Evolutionary conservation across 352 stramenopile species (phyloP), one percentile per base, ranked within the genome.

Genomic region (Phytophthora pistaciae): DNA sequence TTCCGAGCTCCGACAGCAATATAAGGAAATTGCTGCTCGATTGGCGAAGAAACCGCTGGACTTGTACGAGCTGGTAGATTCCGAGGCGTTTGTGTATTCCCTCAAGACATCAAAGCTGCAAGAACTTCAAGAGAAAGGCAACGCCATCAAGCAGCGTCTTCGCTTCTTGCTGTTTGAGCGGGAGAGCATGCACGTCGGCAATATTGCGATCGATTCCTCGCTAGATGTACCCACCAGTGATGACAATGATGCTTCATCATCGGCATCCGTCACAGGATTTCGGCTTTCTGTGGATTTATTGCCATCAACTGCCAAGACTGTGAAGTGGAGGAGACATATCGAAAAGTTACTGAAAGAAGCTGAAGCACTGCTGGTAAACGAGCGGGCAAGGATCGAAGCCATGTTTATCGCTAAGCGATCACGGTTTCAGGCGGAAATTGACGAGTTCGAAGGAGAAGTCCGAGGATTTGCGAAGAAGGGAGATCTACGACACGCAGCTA

Each of bases 401-500:
- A 77, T 90, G 38, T 93, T 94, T 60, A 68, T 92, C 13, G 82
- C 85, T 0, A 92, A 92, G 36, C 66, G 88, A 2, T 88, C 87
- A 18, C 87, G 84, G 2, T 91, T 94, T 31, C 81, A 89, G 42
- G 78, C 83, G 11, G 88, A 94, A 49, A 87, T 94, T 4, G 86
- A 94, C 13, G 83, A 93, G 18, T 92, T 95, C 53, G 83, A 91
- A n/a, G 66, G 49, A 0, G 87, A 93, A 67, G 82, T 94, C 6
- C 79, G 81, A 57, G 77, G 77, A 1, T 92, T 95, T 46, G 77
- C 88, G 0, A 94, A 91, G 68, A 93, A 93, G 61, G 85, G 86
- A 5, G 88, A 94, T 54, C 48, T 95, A 31, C 82, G 85, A 0
- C 87, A 95, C 29, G 81, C 88, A 1, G 84, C 87, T 3, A 93